phyloP scores from a whole-genome alignment of 2,329 filamentous ascomycete genomes.

The Orbilia javanica region DNA sequence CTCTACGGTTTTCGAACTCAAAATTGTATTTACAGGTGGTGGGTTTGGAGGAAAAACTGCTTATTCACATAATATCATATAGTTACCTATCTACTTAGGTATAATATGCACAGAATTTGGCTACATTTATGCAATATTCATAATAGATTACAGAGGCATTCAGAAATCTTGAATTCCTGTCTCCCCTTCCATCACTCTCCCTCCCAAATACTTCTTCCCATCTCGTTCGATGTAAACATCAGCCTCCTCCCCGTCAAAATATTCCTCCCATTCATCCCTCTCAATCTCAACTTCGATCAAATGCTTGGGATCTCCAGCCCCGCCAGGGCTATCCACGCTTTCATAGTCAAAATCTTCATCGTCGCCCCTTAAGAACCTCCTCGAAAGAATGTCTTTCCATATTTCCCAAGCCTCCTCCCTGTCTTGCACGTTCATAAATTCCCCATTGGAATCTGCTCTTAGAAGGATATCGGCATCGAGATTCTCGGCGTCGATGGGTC shows the following conservation, averaged over 20 bases:
- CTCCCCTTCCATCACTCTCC: slow-evolving; percentile 42
- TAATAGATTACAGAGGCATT: neutral
- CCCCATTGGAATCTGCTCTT: slow-evolving; percentile 44
- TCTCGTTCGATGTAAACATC: slow-evolving; percentile 45
- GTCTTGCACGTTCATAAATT: slow-evolving; percentile 38
- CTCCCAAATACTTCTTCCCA: slow-evolving; percentile 51
- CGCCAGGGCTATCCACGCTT: slow-evolving; percentile 34
- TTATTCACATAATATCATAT: slow-evolving; percentile 12
- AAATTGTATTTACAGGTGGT: slow-evolving; percentile 16
- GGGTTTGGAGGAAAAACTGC: neutral
- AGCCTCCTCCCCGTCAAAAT: slow-evolving; percentile 55
- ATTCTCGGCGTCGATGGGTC: slow-evolving; percentile 29
- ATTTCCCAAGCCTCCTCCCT: slow-evolving; percentile 53
- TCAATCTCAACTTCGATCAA: slow-evolving; percentile 56
- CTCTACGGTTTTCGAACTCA: neutral
- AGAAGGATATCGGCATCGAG: slow-evolving; percentile 50
- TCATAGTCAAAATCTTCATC: slow-evolving; percentile 57
- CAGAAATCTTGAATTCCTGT: slow-evolving; percentile 54
- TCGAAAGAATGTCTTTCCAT: slow-evolving; percentile 46
- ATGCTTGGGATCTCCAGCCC: slow-evolving; percentile 42
- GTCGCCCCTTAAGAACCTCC: slow-evolving; percentile 47
- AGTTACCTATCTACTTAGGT: no score
- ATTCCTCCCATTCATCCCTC: slow-evolving; percentile 50
- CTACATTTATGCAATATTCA: neutral
- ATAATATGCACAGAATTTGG: no score